Percentiles rank a stretch among this genome's conserved stretches.
Evolutionary conservation across 1,139 yeast species (phyloP).

Genomic region (Lipomyces yarrowii): DNA sequence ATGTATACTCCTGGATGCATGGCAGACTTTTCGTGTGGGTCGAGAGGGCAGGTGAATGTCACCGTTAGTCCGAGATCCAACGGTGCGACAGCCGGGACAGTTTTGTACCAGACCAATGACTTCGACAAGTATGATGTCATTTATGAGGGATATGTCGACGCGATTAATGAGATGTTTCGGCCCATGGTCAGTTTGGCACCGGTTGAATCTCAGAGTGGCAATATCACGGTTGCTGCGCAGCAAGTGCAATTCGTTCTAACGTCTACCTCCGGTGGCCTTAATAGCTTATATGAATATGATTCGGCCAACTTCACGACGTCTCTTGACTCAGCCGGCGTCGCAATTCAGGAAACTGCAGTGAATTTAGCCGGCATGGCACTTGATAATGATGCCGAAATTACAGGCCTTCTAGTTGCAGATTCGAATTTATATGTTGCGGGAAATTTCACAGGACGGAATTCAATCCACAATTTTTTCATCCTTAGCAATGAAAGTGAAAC

Average conservation of each 20-base stretch:
- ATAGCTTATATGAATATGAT: slow-evolving; percentile 83
- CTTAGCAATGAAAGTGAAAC: slow-evolving; percentile 38
- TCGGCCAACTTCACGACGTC: slow-evolving; percentile 62
- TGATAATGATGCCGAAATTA: slow-evolving; percentile 49
- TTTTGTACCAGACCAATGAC: slow-evolving; percentile 76
- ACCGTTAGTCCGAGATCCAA: slow-evolving; percentile 55
- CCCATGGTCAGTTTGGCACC: slow-evolving; percentile 54
- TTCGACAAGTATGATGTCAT: slow-evolving; percentile 78
- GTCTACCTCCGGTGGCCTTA: slow-evolving; percentile 49
- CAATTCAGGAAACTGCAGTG: slow-evolving; percentile 69
- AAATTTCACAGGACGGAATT: slow-evolving; percentile 15
- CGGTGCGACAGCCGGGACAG: slow-evolving; percentile 47
- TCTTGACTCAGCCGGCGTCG: slow-evolving; percentile 44
- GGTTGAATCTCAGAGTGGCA: slow-evolving; percentile 45
- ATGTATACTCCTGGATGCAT: slow-evolving; percentile 88
- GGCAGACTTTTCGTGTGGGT: slow-evolving; percentile 64
- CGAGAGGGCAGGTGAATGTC: slow-evolving; percentile 78
- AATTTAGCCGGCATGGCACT: slow-evolving; percentile 60
- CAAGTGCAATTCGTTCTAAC: slow-evolving; percentile 58
- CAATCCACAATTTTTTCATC: slow-evolving; percentile 35
- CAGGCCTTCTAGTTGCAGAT: slow-evolving; percentile 33
- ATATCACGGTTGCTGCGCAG: slow-evolving; percentile 68
- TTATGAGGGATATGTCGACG: slow-evolving; percentile 68
- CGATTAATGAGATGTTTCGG: slow-evolving; percentile 47
- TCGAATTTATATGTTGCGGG: slow-evolving; percentile 32